Evolutionary conservation across 805 yeast genomes (phyloP), one percentile per base, ranked within the genome.

Genomic region (Wickerhamomyces strasburgensis): DNA sequence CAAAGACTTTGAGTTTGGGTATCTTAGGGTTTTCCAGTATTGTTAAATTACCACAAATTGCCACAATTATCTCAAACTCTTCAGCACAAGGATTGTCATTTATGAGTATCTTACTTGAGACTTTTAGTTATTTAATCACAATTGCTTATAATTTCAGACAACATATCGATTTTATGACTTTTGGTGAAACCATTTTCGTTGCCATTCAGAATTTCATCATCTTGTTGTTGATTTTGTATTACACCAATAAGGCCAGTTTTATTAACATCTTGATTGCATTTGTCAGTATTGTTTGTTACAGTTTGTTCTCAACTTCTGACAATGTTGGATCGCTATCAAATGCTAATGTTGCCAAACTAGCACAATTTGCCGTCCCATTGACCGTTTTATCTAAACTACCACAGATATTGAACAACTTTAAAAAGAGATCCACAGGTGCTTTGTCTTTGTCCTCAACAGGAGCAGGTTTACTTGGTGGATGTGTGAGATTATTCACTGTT

Each of bases 1-100:
- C 64, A 9, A 60, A 60, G 36, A 48, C 60, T 1, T 35, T 67
- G 17, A 59, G 67, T 18, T 35, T 62, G 25, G 68, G 62, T 5
- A 62, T 67, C 23, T 56, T 67, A 27, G 46, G 54, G 2, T 50
- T 60, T 32, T 58, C 69, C 3, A 56, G 67, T 3, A 47, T 64
- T 15, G 60, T 65, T 27, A 67, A 67, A 41, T 43, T 68, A 1
- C 72, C 73, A 6, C 72, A 68, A 46, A 60, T 67, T 32, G n/a
- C 55, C 9, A 48, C 56, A 29, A 52, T 67, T 25, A 27, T 67
- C 17, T 35, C 44, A 14, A 46, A 60, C 8, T 37, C 46, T 9
- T 60, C 66, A 3, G 64, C 62, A 9, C 47, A 35, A 4, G 71
- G 70, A 5, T 42, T 67, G 13, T 64, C 69, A 4, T 44, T 61